These are phyloP conservation scores for Epithele typhae DNA, from an alignment of 768 basidiomycete species.

Conservation along the genomic window DNA sequence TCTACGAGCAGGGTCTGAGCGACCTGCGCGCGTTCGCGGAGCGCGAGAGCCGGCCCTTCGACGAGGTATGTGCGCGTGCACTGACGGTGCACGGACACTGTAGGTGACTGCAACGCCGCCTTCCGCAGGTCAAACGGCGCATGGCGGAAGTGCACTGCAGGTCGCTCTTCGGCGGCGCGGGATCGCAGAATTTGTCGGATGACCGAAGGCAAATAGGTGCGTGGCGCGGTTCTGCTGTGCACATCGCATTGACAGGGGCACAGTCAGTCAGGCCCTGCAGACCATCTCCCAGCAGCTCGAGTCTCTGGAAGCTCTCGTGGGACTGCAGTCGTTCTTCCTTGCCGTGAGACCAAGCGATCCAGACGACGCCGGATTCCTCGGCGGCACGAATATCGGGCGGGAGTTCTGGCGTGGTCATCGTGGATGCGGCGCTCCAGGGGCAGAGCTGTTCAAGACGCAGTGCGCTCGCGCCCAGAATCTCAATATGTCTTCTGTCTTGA, in stretches of 20 bases:
- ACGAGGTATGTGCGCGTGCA: constrained; percentile 43
- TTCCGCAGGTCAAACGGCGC: constrained; percentile 36
- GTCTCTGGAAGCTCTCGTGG: constrained; percentile 43
- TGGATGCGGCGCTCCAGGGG: constrained; percentile 55
- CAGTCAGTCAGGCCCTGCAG: constrained; percentile 45
- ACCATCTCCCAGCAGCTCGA: constrained; percentile 52
- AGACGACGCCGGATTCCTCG: constrained; percentile 53
- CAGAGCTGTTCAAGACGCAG: constrained; percentile 48
- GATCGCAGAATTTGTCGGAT: no score
- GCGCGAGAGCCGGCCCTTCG: constrained; percentile 52
- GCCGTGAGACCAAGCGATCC: constrained; percentile 50
- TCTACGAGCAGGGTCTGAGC: constrained; percentile 52
- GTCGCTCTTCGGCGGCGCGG: constrained; percentile 40
- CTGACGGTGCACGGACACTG: no score
- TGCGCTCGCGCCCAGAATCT: constrained; percentile 27
- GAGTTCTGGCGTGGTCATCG: constrained; percentile 65
- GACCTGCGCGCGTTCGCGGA: constrained; percentile 60
- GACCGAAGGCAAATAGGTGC: no score
- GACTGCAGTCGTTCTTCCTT: constrained; percentile 59
- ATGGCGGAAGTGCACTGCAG: constrained; percentile 64
- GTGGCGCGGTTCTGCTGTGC: no score
- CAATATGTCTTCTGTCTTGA: neutral
- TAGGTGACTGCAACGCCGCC: neutral
- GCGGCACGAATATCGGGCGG: constrained; percentile 54
- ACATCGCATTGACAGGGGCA: neutral